Evolutionary conservation across 208 protist species (phyloP).

Genomic region (Crithidia bombi): DNA sequence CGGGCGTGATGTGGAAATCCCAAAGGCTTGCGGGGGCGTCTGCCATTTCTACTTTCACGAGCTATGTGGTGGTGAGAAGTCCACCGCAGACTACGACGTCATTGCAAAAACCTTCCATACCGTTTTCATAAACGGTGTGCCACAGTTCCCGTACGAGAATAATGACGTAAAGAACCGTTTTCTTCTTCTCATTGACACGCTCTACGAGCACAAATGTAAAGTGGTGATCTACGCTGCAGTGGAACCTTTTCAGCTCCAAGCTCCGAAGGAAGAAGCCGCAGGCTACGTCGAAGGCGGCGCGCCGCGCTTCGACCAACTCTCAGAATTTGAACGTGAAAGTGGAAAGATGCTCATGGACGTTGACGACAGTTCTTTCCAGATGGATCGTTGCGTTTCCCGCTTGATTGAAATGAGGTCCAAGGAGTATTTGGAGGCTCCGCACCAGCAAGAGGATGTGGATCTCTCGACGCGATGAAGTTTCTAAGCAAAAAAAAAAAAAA

Average conservation of each 20-base stretch:
- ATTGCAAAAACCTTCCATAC: constrained; percentile 91
- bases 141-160: constrained; percentile 73
- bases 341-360: constrained; percentile 71
- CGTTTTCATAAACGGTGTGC: constrained; percentile 86
- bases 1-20: constrained; percentile 78
- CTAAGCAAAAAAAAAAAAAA: neutral
- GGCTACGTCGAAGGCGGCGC: constrained; percentile 20
- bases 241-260: constrained; percentile 57
- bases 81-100: constrained; percentile 83
- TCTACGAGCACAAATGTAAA: constrained; percentile 89
- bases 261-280: constrained; percentile 36
- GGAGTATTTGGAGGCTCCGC: constrained; percentile 81
- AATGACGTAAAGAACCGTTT: constrained; percentile 89
- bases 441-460: constrained; percentile 39
- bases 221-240: constrained; percentile 77
- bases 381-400: constrained; percentile 86
- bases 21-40: constrained; percentile 64
- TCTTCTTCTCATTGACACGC: constrained; percentile 87
- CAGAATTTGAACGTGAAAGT: constrained; percentile 74
- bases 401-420: constrained; percentile 89
- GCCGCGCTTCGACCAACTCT: constrained; percentile 51
- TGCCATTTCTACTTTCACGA: constrained; percentile 88
- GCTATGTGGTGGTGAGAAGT: constrained; percentile 72
- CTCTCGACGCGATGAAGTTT: constrained; percentile 25
- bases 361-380: constrained; percentile 81